Conservation (phyloP, 2,329 filamentous ascomycete species). For the Pseudogymnoascus sp. region DNA sequence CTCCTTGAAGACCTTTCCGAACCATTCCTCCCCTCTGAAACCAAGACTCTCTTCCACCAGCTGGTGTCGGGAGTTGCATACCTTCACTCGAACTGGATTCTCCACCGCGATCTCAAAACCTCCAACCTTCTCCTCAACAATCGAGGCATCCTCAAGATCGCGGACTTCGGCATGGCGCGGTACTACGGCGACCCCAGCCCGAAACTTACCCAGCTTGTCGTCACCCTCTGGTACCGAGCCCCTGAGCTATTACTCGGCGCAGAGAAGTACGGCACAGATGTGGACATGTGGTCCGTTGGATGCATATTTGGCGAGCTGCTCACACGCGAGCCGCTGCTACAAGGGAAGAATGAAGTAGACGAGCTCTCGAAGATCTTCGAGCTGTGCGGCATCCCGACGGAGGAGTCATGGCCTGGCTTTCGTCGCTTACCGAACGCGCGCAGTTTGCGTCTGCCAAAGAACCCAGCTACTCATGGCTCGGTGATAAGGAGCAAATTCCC, state of each 20-base stretch:
- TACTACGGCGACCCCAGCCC: constrained; percentile 73
- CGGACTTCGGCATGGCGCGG: constrained; percentile 96
- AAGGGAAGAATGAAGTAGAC: constrained; percentile 88
- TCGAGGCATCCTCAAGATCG: constrained; percentile 87
- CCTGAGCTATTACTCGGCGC: constrained; percentile 84
- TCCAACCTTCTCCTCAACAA: constrained; percentile 94
- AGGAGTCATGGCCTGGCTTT: constrained; percentile 79
- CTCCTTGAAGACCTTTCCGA: constrained; percentile 91
- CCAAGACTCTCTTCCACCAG: constrained; percentile 83
- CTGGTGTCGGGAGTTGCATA: constrained; percentile 73
- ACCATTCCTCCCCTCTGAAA: constrained; percentile 84
- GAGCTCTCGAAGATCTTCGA: constrained; percentile 82
- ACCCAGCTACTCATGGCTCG: constrained; percentile 34
- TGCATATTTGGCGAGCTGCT: constrained; percentile 94
- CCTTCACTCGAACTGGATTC: constrained; percentile 82
- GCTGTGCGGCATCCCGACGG: constrained; percentile 77
- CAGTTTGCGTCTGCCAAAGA: constrained; percentile 60
- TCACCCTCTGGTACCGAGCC: constrained; percentile 93
- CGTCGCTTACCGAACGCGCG: constrained; percentile 80
- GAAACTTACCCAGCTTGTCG: constrained; percentile 82
- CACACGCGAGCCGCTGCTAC: constrained; percentile 71
- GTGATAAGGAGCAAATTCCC: constrained; percentile 73
- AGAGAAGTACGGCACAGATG: constrained; percentile 61
- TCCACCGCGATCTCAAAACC: constrained; percentile 90
- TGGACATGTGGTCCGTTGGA: constrained; percentile 95